phyloP scores from a whole-genome alignment of 345 rosid species.

The Cardamine chenopodiifolia region DNA sequence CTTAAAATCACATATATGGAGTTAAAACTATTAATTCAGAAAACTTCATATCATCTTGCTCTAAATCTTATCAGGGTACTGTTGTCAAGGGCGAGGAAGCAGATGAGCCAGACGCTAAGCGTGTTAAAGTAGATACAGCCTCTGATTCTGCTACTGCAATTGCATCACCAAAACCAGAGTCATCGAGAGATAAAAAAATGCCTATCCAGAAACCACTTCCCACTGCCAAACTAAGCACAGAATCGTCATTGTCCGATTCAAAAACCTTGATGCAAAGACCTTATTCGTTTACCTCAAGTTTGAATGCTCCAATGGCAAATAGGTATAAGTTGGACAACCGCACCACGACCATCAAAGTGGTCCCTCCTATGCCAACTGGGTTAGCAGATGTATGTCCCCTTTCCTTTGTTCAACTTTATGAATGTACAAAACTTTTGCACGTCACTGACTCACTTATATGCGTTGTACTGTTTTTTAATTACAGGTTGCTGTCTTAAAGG shows the following conservation, averaged over 20 bases:
- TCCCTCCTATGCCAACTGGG: slow-evolving; percentile 77
- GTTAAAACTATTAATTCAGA: not conserved
- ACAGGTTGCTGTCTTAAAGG: slow-evolving; percentile 70
- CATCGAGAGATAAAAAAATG: slow-evolving; percentile 48
- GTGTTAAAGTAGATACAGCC: slow-evolving; percentile 55
- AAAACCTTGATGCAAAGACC: slow-evolving; percentile 50
- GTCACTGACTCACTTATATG: slow-evolving; percentile 2
- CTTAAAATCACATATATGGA: slow-evolving; percentile 2
- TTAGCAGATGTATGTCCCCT: slow-evolving; percentile 68
- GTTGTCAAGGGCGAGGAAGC: slow-evolving; percentile 65
- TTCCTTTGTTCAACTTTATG: slow-evolving; percentile 24
- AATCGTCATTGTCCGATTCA: slow-evolving; percentile 46
- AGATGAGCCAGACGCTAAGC: slow-evolving; percentile 67
- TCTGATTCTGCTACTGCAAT: slow-evolving; percentile 47
- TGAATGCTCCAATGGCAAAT: slow-evolving; percentile 48
- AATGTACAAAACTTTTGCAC: slow-evolving; percentile 2
- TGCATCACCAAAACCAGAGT: slow-evolving; percentile 46
- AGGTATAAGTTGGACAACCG: slow-evolving; percentile 88
- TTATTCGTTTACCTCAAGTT: slow-evolving; percentile 42
- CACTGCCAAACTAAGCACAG: slow-evolving; percentile 46
- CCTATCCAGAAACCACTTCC: slow-evolving; percentile 47
- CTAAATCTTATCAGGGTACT: slow-evolving; percentile 60
- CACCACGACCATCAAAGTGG: slow-evolving; percentile 68
- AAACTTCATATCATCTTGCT: slow-evolving; percentile 9
- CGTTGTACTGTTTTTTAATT: slow-evolving; percentile 31